Conservation (phyloP, 2,329 filamentous ascomycete genomes). For the Epichloe glyceriae region DNA sequence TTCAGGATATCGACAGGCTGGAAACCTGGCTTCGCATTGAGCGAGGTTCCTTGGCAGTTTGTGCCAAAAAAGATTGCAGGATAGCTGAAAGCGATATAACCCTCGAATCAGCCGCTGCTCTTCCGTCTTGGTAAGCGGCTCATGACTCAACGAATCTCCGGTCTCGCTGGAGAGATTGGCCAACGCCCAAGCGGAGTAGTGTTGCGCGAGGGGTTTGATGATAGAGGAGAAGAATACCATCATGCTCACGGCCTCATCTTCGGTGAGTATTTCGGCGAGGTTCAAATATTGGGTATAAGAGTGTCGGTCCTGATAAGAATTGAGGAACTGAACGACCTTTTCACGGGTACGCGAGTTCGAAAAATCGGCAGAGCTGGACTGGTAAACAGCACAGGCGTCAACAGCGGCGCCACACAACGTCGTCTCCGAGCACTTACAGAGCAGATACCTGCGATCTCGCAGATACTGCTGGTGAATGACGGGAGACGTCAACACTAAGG, state of each 20-base stretch:
- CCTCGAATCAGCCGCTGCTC: conserved; percentile 2
- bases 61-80: conserved; percentile 5
- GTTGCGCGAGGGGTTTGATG: neutral
- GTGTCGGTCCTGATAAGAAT: neutral
- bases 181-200: neutral
- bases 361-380: neutral
- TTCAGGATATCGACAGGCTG: neutral
- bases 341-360: neutral
- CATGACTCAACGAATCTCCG: neutral
- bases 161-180: neutral
- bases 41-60: neutral
- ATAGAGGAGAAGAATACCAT: neutral
- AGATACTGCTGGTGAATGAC: conserved; percentile 6
- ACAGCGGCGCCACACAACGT: conserved; percentile 1
- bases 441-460: conserved; percentile 4
- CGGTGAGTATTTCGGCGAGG: neutral
- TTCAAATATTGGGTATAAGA: neutral
- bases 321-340: neutral
- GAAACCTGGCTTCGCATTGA: neutral
- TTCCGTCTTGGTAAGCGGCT: conserved; percentile 2
- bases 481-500: conserved; percentile 6
- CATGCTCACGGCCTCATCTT: conserved; percentile 2
- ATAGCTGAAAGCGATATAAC: conserved; percentile 8
- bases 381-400: conserved; percentile 5
- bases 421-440: conserved; percentile 2